Base-by-base conservation (phyloP, 2,329 filamentous ascomycete genomes). In the Epichloe gansuensis region DNA sequence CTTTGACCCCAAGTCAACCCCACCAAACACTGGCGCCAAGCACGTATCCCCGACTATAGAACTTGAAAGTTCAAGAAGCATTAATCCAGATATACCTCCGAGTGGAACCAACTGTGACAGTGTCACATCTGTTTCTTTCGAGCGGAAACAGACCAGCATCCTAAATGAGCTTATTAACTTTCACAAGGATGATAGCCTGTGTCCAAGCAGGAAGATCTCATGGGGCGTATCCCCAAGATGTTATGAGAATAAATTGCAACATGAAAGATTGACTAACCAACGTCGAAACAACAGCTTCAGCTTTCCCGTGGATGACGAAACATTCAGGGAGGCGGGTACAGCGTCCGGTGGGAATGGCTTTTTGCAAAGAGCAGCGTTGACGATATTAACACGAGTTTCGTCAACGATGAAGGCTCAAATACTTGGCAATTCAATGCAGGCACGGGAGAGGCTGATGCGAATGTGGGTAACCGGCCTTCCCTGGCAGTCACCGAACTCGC, bases 341-440 rank as follows among this genome's bases (percentile, higher is more conserved):
- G 35, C 23, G 42, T 28, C 23, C 31, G 28, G 34, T 21, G n/a
- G 62, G 67, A 21, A 65, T 62, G 38, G 64, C 3, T 79, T 21
- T 21, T 81, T 55, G 61, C 68, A 41, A 73, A 72, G 55, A 74
- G 66, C 53, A 82, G 76, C 58, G 68, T 75, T 21, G 79, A 84
- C 53, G 79, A 76, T 50, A 83, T 84, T 58, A 80, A 81, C 63
- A 83, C 80, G 17, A 76, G 69, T 41, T 84, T 84, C 63, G 74
- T 73, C 21, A 69, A 75, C 4, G 73, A 75, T 13, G 74, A 80
- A 21, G 63, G 68, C 44, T 58, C 67, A 5, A 65, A 67, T 37
- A 63, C 67, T 21, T 78, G 72, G 73, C 68, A 75, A 52, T 81
- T 81, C 56, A 78, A 67, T 51, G 78, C 78, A 12, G 76, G 77